phyloP scores from a whole-genome alignment of 2,329 filamentous ascomycete species.

The Blastomyces gilchristii region DNA sequence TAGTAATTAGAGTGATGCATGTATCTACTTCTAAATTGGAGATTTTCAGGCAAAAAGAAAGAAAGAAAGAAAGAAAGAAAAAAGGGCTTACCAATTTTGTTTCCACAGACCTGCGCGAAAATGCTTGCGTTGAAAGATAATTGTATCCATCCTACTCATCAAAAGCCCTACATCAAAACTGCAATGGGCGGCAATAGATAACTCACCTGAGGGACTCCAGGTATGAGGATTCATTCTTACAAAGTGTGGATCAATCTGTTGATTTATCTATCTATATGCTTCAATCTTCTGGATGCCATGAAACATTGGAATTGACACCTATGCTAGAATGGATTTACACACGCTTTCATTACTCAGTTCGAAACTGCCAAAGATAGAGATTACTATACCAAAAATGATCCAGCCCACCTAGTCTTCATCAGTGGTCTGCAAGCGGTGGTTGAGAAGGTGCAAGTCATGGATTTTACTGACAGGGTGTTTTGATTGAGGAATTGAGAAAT shows the following conservation, averaged over 20 bases:
- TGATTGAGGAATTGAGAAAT: slow-evolving; percentile 8
- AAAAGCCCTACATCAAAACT: slow-evolving; percentile 51
- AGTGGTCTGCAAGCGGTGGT: slow-evolving; percentile 28
- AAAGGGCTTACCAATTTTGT: slow-evolving; percentile 4
- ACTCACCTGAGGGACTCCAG: slow-evolving; percentile 51
- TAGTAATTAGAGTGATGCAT: slow-evolving; percentile 8
- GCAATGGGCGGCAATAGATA: slow-evolving; percentile 51
- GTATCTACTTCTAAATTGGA: neutral
- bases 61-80: slow-evolving; percentile 1
- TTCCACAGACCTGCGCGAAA: slow-evolving; percentile 42
- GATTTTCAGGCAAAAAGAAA: neutral
- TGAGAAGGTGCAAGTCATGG: slow-evolving; percentile 29
- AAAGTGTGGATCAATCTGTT: neutral
- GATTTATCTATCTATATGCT: neutral
- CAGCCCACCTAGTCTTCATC: slow-evolving; percentile 53
- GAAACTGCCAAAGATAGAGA: slow-evolving; percentile 52
- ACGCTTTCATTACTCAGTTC: slow-evolving; percentile 61
- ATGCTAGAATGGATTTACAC: slow-evolving; percentile 51
- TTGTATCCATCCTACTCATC: slow-evolving; percentile 50
- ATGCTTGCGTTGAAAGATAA: slow-evolving; percentile 49
- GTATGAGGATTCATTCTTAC: slow-evolving; percentile 31
- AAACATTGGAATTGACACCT: neutral
- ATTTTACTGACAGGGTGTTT: slow-evolving; percentile 24
- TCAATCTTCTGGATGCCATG: neutral
- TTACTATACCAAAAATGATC: slow-evolving; percentile 59